Evolutionary conservation across 257 asterid species (phyloP).

Genomic region (Primulina tabacum): DNA sequence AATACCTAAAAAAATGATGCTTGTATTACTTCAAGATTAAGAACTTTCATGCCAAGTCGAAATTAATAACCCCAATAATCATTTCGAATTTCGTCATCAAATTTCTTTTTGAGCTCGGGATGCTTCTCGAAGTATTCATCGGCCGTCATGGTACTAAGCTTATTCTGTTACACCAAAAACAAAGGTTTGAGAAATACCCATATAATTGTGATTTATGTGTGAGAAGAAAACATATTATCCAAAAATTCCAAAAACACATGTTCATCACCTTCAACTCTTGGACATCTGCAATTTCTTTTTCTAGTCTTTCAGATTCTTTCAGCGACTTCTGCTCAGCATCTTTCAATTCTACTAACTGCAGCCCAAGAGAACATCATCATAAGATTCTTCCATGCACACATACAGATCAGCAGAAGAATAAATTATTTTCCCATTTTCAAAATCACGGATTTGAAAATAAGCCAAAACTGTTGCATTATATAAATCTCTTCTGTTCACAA

Average conservation of each 20-base stretch:
- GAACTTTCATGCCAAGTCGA: conserved; percentile 10
- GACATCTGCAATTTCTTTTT: conserved; percentile 82
- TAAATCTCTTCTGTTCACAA: conserved; percentile 10
- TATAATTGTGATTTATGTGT: background rate
- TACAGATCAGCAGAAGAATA: conserved; percentile 6
- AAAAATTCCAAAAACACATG: background rate
- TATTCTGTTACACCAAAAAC: conserved; percentile 50
- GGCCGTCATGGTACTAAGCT: conserved; percentile 92
- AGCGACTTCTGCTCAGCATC: conserved; percentile 76
- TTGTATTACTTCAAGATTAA: too few species aligned
- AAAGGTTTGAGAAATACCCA: conserved; percentile 26
- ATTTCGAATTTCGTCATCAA: conserved; percentile 60
- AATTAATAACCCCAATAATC: conserved; percentile 60
- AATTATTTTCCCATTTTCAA: background rate
- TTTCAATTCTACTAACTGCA: conserved; percentile 89
- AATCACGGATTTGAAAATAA: background rate
- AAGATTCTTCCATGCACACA: conserved; percentile 20
- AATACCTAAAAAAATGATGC: too few species aligned
- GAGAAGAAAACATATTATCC: background rate
- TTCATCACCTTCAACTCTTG: conserved; percentile 74
- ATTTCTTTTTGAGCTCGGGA: conserved; percentile 85
- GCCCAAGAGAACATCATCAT: conserved; percentile 14
- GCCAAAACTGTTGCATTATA: conserved; percentile 13
- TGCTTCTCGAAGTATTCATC: conserved; percentile 92
- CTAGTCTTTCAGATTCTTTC: conserved; percentile 80